phyloP scores from a whole-genome alignment of 2,329 filamentous ascomycete genomes.

The Claviceps digitariae region DNA sequence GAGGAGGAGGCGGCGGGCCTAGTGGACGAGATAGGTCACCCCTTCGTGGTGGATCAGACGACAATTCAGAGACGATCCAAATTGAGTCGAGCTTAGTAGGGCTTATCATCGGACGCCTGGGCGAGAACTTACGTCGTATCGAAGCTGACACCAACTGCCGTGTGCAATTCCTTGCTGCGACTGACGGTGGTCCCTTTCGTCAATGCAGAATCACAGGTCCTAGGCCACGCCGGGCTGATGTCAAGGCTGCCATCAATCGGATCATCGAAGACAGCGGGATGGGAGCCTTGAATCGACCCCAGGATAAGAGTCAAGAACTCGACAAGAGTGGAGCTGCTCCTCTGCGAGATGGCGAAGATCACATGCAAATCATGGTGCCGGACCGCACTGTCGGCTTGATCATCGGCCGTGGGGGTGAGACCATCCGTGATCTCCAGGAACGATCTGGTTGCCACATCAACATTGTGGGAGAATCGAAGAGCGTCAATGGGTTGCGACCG shows the following conservation, averaged over 20 bases:
- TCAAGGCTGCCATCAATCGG: constrained; percentile 69
- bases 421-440: constrained; percentile 84
- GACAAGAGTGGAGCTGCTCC: constrained; percentile 27
- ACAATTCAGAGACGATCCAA: constrained; percentile 68
- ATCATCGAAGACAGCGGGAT: constrained; percentile 68
- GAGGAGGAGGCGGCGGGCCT: constrained; percentile 19
- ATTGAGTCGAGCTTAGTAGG: constrained; percentile 81
- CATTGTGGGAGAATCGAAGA: constrained; percentile 87
- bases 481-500: constrained; percentile 74
- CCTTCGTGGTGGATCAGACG: constrained; percentile 36
- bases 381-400: constrained; percentile 87
- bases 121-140: constrained; percentile 76
- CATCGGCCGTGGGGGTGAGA: constrained; percentile 87
- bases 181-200: constrained; percentile 59
- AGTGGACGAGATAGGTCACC: constrained; percentile 48
- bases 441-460: constrained; percentile 91
- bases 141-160: constrained; percentile 71
- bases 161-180: constrained; percentile 75
- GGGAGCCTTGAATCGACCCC: constrained; percentile 32
- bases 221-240: constrained; percentile 57
- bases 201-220: constrained; percentile 78
- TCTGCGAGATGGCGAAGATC: constrained; percentile 68
- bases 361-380: constrained; percentile 86
- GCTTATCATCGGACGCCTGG: constrained; percentile 79
- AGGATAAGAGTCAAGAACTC: constrained; percentile 27